phyloP scores from a whole-genome alignment of 768 basidiomycete species.

The Tricholoma bakamatsutake region DNA sequence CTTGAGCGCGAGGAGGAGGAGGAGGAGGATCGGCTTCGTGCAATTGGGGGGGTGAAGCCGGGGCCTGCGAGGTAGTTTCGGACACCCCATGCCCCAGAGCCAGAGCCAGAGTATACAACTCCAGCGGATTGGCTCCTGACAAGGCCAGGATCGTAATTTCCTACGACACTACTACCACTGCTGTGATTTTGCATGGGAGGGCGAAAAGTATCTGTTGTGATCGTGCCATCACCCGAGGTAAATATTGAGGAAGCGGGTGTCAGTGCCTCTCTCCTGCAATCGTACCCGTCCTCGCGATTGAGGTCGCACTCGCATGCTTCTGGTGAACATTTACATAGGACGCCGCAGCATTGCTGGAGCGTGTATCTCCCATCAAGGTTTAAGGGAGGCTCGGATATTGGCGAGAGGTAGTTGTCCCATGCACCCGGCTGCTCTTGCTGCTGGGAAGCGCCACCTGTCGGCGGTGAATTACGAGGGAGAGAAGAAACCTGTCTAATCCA shows the following conservation, averaged over 20 bases:
- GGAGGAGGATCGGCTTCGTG: conserved; percentile 19
- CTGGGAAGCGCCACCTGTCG: background rate
- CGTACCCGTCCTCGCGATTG: conserved; percentile 14
- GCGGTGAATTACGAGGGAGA: conserved; percentile 15
- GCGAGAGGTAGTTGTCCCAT: conserved; percentile 12
- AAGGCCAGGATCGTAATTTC: background rate
- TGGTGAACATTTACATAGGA: conserved; percentile 17
- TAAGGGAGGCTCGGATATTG: conserved; percentile 5
- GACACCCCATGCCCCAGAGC: background rate
- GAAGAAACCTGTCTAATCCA: conserved; percentile 53
- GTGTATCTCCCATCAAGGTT: conserved; percentile 4
- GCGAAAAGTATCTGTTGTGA: background rate
- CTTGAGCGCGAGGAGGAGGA: conserved; percentile 28
- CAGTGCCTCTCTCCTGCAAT: conserved; percentile 16
- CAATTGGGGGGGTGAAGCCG: conserved; percentile 5
- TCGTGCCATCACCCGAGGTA: background rate
- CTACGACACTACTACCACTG: background rate
- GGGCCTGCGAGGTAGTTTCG: conserved; percentile 1
- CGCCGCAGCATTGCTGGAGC: conserved; percentile 17
- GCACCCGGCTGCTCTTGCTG: conserved; percentile 3
- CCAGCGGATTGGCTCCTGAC: conserved; percentile 4
- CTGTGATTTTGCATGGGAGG: background rate
- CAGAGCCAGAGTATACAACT: background rate
- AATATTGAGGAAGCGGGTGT: conserved; percentile 1
- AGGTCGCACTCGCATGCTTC: conserved; percentile 15